Evolutionary conservation across 768 basidiomycete species (phyloP).

Genomic region (Mycena haematopus): DNA sequence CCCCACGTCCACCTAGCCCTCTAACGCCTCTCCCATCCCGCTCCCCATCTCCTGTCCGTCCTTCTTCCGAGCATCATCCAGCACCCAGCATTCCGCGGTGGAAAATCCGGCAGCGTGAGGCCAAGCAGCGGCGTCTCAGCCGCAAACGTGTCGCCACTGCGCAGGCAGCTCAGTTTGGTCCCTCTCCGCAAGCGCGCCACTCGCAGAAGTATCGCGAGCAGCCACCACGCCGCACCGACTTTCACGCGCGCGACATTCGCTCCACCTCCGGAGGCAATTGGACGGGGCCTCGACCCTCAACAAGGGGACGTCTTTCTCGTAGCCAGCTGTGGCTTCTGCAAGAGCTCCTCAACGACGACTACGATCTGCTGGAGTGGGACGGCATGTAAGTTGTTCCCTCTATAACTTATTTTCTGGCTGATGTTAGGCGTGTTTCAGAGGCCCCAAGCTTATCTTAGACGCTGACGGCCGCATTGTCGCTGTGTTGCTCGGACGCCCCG

Average conservation of each 20-base stretch:
- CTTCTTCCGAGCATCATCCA: too few relatives aligned
- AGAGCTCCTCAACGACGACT: not conserved
- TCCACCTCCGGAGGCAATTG: not conserved
- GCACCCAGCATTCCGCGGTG: too few relatives aligned
- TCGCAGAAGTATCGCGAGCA: not conserved
- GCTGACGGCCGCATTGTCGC: not conserved
- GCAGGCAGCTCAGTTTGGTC: not conserved
- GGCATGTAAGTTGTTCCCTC: not conserved
- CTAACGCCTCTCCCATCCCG: too few relatives aligned
- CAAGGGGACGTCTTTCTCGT: not conserved
- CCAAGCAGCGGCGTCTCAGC: not conserved
- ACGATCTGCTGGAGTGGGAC: not conserved
- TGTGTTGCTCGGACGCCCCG: not conserved
- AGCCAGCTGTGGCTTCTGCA: not conserved
- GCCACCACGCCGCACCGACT: too few relatives aligned
- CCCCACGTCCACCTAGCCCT: too few relatives aligned
- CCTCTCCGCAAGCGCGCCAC: not conserved
- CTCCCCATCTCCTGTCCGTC: too few relatives aligned
- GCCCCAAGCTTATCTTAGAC: not conserved
- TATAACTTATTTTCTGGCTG: too few relatives aligned
- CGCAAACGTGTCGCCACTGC: not conserved
- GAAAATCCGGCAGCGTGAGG: too few relatives aligned
- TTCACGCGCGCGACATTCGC: not conserved
- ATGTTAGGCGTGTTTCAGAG: not conserved
- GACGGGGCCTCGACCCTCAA: not conserved